A percentile compares a stretch with the other conserved stretches of the same genome.
Conservation (phyloP, 208 protist genomes). For the Novymonas esmeraldas region DNA sequence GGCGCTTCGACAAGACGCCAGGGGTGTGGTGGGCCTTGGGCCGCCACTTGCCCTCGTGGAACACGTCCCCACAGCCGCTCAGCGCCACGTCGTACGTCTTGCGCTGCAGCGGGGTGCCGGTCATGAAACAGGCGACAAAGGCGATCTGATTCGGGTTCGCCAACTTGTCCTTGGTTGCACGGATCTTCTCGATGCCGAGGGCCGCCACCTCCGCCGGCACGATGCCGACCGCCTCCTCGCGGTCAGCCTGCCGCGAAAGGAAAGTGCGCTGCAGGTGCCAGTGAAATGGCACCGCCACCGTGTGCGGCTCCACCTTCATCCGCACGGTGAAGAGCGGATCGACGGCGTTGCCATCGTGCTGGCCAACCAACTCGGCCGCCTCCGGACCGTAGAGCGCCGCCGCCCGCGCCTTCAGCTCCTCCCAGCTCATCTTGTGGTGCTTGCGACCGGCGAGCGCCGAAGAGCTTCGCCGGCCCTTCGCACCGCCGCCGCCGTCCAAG, state of each 20-base stretch:
- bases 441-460: conserved; percentile 39
- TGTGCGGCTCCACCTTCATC: conserved; percentile 91
- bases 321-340: conserved; percentile 96
- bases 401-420: conserved; percentile 61
- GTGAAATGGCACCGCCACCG: conserved; percentile 97
- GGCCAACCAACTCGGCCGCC: conserved; percentile 59
- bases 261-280: conserved; percentile 98
- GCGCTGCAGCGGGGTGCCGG: conserved; percentile 95
- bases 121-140: conserved; percentile 98
- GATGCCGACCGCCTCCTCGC: conserved; percentile 94
- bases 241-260: conserved; percentile 94
- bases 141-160: conserved; percentile 97
- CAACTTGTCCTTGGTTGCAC: conserved; percentile 97
- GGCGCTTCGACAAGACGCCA: conserved; percentile 90
- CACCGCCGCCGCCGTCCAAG: conserved; percentile 1
- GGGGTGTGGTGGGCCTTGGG: conserved; percentile 61
- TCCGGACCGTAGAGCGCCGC: conserved; percentile 24
- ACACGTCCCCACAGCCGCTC: conserved; percentile 95
- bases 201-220: conserved; percentile 95
- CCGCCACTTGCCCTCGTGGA: conserved; percentile 98
- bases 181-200: conserved; percentile 95
- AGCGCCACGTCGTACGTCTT: conserved; percentile 86
- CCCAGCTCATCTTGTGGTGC: conserved; percentile 61
- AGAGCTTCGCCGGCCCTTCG: background rate
- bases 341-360: conserved; percentile 95